Percentiles rank a stretch among this genome's conserved stretches.
phyloP scores from a whole-genome alignment of 768 basidiomycete species.

The Boletales sp. region DNA sequence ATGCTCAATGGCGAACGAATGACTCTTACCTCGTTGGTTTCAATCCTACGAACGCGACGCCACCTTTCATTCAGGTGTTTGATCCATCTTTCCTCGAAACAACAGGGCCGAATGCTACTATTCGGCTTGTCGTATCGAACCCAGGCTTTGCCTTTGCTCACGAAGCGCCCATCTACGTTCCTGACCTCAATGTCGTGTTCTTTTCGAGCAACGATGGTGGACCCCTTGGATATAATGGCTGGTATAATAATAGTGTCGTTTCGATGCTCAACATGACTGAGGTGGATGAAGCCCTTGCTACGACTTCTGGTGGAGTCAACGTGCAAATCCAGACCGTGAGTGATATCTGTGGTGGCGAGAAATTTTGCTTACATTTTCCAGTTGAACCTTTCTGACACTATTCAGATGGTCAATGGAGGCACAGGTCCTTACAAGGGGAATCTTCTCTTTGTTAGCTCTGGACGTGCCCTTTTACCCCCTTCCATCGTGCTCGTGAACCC shows the following conservation, averaged over 20 bases:
- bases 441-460: conserved; percentile 61
- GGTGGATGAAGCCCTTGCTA: conserved; percentile 43
- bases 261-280: conserved; percentile 59
- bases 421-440: conserved; percentile 59
- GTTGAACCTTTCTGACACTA: conserved; percentile 54
- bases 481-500: conserved; percentile 66
- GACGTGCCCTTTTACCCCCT: conserved; percentile 60
- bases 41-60: conserved; percentile 58
- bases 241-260: conserved; percentile 60
- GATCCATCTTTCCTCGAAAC: conserved; percentile 53
- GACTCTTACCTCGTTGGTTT: conserved; percentile 41
- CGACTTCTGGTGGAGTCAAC: conserved; percentile 38
- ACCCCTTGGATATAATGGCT: conserved; percentile 56
- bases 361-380: conserved; percentile 22
- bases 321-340: conserved; percentile 44
- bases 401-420: conserved; percentile 72
- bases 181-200: conserved; percentile 63
- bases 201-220: conserved; percentile 74
- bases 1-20: conserved; percentile 33
- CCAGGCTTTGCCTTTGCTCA: conserved; percentile 71
- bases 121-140: conserved; percentile 61
- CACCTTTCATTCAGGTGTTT: conserved; percentile 60
- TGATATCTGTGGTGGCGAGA: background rate
- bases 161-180: conserved; percentile 69
- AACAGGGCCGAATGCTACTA: conserved; percentile 54